Evolutionary conservation across 768 basidiomycete genomes (phyloP).

Genomic region (Lentinus tigrinus): DNA sequence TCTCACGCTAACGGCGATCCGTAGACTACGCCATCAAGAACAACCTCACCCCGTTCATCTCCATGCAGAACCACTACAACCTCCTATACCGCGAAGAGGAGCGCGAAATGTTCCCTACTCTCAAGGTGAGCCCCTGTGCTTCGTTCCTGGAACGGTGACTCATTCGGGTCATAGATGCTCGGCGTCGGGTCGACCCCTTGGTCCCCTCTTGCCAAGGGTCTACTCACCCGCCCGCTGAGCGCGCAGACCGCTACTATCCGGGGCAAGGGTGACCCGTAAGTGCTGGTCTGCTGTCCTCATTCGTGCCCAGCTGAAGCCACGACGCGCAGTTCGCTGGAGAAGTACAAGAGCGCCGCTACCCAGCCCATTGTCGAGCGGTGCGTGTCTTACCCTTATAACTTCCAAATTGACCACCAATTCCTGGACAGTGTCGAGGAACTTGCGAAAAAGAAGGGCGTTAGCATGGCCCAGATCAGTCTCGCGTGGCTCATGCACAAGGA

Average conservation of each 20-base stretch:
- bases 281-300: too few species aligned
- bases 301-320: too few species aligned
- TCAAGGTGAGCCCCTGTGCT: conserved; percentile 11
- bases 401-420: background rate
- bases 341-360: background rate
- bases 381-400: too few species aligned
- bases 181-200: conserved; percentile 41
- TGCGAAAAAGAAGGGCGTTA: conserved; percentile 38
- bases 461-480: conserved; percentile 43
- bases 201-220: conserved; percentile 38
- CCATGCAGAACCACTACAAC: conserved; percentile 63
- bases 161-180: conserved; percentile 13
- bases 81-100: conserved; percentile 63
- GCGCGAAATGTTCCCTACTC: conserved; percentile 53
- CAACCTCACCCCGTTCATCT: conserved; percentile 52
- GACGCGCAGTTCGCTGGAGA: too few species aligned
- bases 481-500: conserved; percentile 36
- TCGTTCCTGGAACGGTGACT: too few species aligned
- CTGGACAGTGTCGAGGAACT: conserved; percentile 35
- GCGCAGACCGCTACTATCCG: conserved; percentile 24
- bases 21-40: conserved; percentile 42
- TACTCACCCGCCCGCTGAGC: conserved; percentile 29
- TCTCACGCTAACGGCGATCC: background rate
- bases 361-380: background rate
- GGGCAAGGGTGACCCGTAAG: background rate